Percentiles rank a stretch among this genome's conserved stretches.
These are phyloP conservation scores for Raphidocelis subcapitata DNA, from an alignment of 139 green algal species.

Conservation along the genomic window DNA sequence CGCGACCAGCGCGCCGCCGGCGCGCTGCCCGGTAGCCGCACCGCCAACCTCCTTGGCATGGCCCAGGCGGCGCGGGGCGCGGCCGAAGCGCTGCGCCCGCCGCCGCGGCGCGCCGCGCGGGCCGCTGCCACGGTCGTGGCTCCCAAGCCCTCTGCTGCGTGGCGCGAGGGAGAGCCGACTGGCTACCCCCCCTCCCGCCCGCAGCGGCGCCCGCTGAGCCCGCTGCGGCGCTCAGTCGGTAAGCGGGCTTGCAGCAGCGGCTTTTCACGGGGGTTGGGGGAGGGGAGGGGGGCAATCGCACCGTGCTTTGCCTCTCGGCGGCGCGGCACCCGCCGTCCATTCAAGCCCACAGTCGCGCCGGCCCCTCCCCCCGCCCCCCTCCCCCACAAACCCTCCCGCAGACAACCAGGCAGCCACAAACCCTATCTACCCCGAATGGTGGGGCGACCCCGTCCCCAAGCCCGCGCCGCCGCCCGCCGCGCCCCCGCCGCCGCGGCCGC, in stretches of 20 bases:
- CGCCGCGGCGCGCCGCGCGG: too few relatives aligned
- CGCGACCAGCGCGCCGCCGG: too few relatives aligned
- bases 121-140: conserved; percentile 2
- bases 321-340: neutral
- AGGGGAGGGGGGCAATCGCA: too few relatives aligned
- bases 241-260: too few relatives aligned
- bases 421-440: conserved; percentile 34
- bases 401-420: conserved; percentile 31
- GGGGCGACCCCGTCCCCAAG: conserved; percentile 4
- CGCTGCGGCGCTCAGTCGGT: conserved; percentile 11
- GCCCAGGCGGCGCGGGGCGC: too few relatives aligned
- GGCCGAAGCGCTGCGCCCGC: too few relatives aligned
- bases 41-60: too few relatives aligned
- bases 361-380: neutral
- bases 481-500: neutral
- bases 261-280: too few relatives aligned
- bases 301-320: too few relatives aligned
- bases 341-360: neutral
- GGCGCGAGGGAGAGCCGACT: conserved; percentile 15
- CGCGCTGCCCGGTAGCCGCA: too few relatives aligned
- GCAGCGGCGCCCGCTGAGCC: neutral
- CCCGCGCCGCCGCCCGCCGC: neutral
- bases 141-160: conserved; percentile 7
- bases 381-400: neutral
- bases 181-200: conserved; percentile 12